Base-by-base conservation (phyloP, 306 rosid species). In the Luffa acutangula region DNA sequence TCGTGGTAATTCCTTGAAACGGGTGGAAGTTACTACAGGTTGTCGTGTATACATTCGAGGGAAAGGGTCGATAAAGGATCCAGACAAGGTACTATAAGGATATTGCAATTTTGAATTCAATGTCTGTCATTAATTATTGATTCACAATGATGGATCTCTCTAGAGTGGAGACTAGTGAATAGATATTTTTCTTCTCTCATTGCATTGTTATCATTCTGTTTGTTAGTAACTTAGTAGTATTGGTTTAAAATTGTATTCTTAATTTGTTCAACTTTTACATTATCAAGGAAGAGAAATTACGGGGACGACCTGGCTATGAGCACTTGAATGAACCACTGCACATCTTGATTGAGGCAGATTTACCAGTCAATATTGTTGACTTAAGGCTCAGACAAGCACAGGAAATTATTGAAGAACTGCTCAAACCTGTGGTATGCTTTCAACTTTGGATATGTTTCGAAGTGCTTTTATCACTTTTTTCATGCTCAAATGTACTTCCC, bases 291-390 rank as follows among this genome's bases (percentile, higher is more conserved):
- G 97, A 94, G 87, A 94, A 92, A 80, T 93, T 94, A 41, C 89
- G 97, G 77, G 97, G 98, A 92, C 85, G 96, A 80, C 98, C 98
- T 13, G 98, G 98, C 83, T 94, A 94, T 82, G 98, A 94, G 83
- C 98, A 94, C 82, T 91, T 94, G 82, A 94, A 89, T 43, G 98
- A 94, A 82, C 96, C 96, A 1, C 93, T 94, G 59, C 98, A 94
- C 84, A 94, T 94, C 81, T 85, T 94, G 81, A 92, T 94, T 33
- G 98, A 94, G 83, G 98, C 94, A 21, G 98, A 94, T 83, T 89
- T 94, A 66, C 97, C 97, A 79, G 96, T 90, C 77, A 94, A 85
- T 84, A 75, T 94, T 80, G 91, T 89, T 82, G 98, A 92, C 75
- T 48, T 90, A n/a, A 90, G 91, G 88, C 93, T 94, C 85, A 88